phyloP scores from a whole-genome alignment of 805 yeast species.

The Metschnikowia henanensis region DNA sequence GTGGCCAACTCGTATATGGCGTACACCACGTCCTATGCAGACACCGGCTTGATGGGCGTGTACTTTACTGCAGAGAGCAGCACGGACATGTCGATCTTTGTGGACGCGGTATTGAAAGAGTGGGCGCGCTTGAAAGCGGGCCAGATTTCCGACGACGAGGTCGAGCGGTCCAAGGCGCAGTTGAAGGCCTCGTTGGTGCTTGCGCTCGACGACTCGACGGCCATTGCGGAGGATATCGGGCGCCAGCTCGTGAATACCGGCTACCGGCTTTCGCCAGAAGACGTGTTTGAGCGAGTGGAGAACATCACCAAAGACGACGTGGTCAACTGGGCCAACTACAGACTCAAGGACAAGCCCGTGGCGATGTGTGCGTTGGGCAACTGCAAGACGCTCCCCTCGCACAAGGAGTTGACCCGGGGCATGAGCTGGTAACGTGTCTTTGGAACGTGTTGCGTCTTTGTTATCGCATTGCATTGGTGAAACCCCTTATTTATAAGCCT shows the following conservation, averaged over 20 bases:
- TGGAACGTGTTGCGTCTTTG: too few relatives aligned
- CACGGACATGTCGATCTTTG: slow-evolving; percentile 61
- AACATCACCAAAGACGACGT: slow-evolving; percentile 77
- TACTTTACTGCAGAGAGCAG: slow-evolving; percentile 83
- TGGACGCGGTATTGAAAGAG: slow-evolving; percentile 77
- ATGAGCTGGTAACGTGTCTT: slow-evolving; percentile 32
- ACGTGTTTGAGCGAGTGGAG: slow-evolving; percentile 73
- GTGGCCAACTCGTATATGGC: slow-evolving; percentile 95
- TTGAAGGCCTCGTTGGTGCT: slow-evolving; percentile 87
- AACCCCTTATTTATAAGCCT: too few relatives aligned
- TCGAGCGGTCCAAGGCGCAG: slow-evolving; percentile 92
- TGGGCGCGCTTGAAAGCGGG: slow-evolving; percentile 87
- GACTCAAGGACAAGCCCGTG: slow-evolving; percentile 72
- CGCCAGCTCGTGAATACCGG: slow-evolving; percentile 97
- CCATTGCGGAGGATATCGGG: slow-evolving; percentile 97
- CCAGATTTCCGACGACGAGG: slow-evolving; percentile 77
- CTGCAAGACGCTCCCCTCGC: slow-evolving; percentile 67
- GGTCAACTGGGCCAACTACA: slow-evolving; percentile 83
- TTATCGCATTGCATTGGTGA: too few relatives aligned
- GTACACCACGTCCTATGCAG: slow-evolving; percentile 95
- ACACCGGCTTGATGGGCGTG: slow-evolving; percentile 97
- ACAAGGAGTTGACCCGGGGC: slow-evolving; percentile 51
- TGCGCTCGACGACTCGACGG: slow-evolving; percentile 92
- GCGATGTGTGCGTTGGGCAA: slow-evolving; percentile 94
- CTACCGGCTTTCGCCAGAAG: slow-evolving; percentile 67